Evolutionary conservation across 2,329 filamentous ascomycete species (phyloP), one percentile per base, ranked within the genome.

Genomic region (Penicillium italicum): DNA sequence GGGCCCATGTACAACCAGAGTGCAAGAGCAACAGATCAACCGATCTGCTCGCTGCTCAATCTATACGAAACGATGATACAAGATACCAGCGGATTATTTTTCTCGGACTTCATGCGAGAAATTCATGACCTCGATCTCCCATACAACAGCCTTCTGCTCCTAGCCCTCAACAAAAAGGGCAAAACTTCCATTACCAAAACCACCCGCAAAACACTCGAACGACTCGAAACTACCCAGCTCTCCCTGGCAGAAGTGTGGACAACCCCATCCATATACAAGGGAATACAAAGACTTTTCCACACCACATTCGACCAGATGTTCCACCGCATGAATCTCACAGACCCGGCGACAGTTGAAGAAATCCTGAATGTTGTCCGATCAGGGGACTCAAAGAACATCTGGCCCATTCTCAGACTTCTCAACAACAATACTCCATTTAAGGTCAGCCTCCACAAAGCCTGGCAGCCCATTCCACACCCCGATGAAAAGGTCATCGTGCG

Each of bases 351-450:
- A 40, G 60, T 71, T 18, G 55, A 68, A 18, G 63, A 70, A 31
- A 64, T 66, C 31, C 53, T 76, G 33, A 58, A 61, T 10, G 58
- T 72, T 41, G 72, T 66, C 8, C 62, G 71, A 55, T 66, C 63
- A 3, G 71, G 69, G 7, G 62, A 70, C 49, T 58, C 66, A 12
- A 49, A 57, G 31, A 62, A 49, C 48, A 62, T 66, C 51, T 68
- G 62, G 62, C 67, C 62, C 5, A 41, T 76, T 6, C 59, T 75
- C 6, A 67, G 69, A 28, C 57, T 76, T 7, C 64, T 76, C 10
- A 64, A 67, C 18, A 66, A 63, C 11, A 73, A 76, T 50, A 74
- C 66, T 0, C 70, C 74, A 1, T 63, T 76, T 20, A 73, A 76
- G 43, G 58, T 75, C 9, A 71, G 71, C 18, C 58, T 76, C 5